Conservation (phyloP, 108 stramenopile species). For the Fragilaria radians region DNA sequence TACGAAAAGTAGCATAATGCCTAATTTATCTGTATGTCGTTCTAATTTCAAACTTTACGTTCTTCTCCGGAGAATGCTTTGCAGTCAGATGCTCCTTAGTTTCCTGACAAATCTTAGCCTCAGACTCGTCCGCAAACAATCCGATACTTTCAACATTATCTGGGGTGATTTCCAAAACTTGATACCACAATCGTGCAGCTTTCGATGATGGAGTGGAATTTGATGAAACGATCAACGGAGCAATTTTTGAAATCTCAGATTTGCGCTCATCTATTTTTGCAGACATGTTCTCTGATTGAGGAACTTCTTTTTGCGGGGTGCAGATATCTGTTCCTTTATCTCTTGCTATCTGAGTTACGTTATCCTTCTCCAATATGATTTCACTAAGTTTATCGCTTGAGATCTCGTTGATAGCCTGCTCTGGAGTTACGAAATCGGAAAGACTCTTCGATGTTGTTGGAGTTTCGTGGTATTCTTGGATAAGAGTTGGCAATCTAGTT, state of each 20-base stretch:
- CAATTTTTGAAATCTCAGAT: not conserved
- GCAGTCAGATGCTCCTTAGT: not conserved
- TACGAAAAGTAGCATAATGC: conserved; percentile 5
- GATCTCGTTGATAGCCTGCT: not conserved
- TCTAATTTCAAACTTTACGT: not conserved
- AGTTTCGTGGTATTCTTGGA: not conserved
- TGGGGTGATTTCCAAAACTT: not conserved
- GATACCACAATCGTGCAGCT: not conserved
- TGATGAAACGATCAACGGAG: not conserved
- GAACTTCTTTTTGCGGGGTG: not conserved
- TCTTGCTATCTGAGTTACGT: no score
- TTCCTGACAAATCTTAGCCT: not conserved
- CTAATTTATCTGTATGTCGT: not conserved
- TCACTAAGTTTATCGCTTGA: no score
- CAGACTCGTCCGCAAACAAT: not conserved
- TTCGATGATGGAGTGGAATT: not conserved
- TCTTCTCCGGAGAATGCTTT: not conserved
- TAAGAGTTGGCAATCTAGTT: not conserved
- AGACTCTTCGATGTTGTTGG: not conserved
- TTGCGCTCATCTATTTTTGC: not conserved
- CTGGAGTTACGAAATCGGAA: not conserved
- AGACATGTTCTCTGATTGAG: not conserved
- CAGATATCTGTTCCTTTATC: not conserved
- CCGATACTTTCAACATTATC: not conserved
- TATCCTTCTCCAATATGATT: no score